These are phyloP conservation scores for Dacryopinax primogenitus DNA, from an alignment of 768 basidiomycete species.

Conservation along the genomic window DNA sequence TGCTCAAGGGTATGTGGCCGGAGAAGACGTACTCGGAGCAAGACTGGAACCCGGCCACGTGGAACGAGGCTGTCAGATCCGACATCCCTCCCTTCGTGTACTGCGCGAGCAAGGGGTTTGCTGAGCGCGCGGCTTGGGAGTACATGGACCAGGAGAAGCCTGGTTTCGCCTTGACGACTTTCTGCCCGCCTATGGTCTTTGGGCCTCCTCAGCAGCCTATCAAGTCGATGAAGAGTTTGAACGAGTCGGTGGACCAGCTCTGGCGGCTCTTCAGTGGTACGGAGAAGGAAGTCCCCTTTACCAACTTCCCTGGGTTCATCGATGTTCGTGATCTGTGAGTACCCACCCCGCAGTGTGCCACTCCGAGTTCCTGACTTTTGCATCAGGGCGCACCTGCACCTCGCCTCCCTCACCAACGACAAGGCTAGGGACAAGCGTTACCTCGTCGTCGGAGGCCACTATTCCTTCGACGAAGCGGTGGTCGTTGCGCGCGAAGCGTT, in stretches of 20 bases:
- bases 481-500: background rate
- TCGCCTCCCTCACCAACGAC: background rate
- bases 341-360: background rate
- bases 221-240: background rate
- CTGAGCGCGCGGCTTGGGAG: slow-evolving; percentile 19
- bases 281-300: background rate
- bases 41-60: slow-evolving; percentile 19
- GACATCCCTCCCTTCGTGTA: background rate
- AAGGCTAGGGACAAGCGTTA: background rate
- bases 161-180: background rate
- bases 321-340: background rate
- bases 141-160: slow-evolving; percentile 10
- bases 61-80: slow-evolving; percentile 13
- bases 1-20: background rate
- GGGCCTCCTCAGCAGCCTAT: slow-evolving; percentile 13
- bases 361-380: background rate
- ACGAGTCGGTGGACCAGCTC: slow-evolving; percentile 10
- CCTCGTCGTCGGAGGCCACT: background rate
- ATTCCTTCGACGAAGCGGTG: background rate
- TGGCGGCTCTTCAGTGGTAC: slow-evolving; percentile 11
- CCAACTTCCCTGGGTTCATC: background rate
- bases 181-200: slow-evolving; percentile 12
- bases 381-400: background rate
- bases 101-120: slow-evolving; percentile 7
- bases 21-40: slow-evolving; percentile 17